These are phyloP conservation scores for Phaeophleospora eucalypticola DNA, from an alignment of 2,329 filamentous ascomycete species.

Conservation along the genomic window DNA sequence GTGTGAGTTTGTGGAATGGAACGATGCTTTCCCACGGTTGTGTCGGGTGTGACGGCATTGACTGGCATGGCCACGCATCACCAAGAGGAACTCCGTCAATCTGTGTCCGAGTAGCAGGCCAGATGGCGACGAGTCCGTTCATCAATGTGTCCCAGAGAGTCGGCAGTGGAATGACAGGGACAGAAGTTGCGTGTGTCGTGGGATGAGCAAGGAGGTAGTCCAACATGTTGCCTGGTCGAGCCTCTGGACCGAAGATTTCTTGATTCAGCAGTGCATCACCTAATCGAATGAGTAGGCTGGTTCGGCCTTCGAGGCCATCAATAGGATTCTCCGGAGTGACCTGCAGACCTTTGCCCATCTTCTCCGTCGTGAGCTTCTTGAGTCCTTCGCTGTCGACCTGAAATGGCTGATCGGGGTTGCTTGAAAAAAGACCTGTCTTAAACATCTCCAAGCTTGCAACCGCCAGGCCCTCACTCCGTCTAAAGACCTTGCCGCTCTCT, in stretches of 20 bases:
- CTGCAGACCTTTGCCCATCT: constrained; percentile 77
- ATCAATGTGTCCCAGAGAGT: constrained; percentile 89
- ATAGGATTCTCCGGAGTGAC: constrained; percentile 76
- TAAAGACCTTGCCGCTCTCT: constrained; percentile 77
- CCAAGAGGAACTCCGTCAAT: constrained; percentile 84
- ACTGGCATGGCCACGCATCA: constrained; percentile 87
- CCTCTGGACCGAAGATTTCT: constrained; percentile 79
- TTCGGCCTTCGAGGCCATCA: constrained; percentile 78
- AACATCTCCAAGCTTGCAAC: constrained; percentile 84
- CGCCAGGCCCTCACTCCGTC: constrained; percentile 82
- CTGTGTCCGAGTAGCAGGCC: constrained; percentile 80
- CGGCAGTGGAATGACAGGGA: constrained; percentile 79
- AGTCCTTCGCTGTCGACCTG: constrained; percentile 86
- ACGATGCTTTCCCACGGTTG: constrained; percentile 75
- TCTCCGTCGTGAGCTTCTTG: constrained; percentile 66
- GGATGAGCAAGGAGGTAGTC: constrained; percentile 92
- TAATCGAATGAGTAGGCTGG: constrained; percentile 71
- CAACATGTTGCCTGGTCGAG: constrained; percentile 88
- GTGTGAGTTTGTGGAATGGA: constrained; percentile 89
- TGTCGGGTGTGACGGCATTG: constrained; percentile 71
- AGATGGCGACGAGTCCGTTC: constrained; percentile 79
- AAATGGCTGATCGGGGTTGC: constrained; percentile 72
- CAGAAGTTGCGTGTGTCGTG: constrained; percentile 80
- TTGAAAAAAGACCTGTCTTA: constrained; percentile 84
- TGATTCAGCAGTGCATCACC: constrained; percentile 72